Evolutionary conservation across 2,329 filamentous ascomycete genomes (phyloP).

Genomic region (Aspergillus pseudoterreus): DNA sequence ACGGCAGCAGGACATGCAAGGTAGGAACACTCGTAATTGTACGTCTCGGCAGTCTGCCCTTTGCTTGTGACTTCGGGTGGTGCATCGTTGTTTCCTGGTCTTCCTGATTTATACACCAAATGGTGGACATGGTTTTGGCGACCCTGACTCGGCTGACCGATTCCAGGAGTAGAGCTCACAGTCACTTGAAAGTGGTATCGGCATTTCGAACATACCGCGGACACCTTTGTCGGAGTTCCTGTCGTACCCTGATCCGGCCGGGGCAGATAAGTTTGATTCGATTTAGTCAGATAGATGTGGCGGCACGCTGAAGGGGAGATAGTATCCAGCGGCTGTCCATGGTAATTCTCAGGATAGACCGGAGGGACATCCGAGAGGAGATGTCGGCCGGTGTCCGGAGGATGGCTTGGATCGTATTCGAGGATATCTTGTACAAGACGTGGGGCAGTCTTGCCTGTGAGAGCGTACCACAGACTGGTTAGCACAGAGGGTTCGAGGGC

Average conservation of each 20-base stretch:
- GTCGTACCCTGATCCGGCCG: constrained; percentile 35
- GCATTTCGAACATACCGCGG: constrained; percentile 60
- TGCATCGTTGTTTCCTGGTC: constrained; percentile 23
- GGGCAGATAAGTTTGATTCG: constrained; percentile 51
- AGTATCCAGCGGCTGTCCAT: constrained; percentile 28
- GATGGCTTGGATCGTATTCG: constrained; percentile 44
- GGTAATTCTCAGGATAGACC: constrained; percentile 39
- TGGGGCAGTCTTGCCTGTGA: constrained; percentile 50
- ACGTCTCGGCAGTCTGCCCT: constrained; percentile 40
- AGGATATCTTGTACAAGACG: constrained; percentile 45
- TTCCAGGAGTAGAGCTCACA: constrained; percentile 49
- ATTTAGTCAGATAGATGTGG: constrained; percentile 58
- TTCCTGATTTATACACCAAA: constrained; percentile 45
- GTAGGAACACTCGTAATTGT: constrained; percentile 58
- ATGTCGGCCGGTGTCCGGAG: constrained; percentile 45
- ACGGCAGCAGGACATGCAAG: constrained; percentile 53
- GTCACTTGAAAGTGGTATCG: constrained; percentile 59
- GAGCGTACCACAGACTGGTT: not conserved
- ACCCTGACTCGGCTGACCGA: constrained; percentile 45
- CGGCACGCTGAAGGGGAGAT: constrained; percentile 49
- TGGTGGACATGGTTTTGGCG: constrained; percentile 59
- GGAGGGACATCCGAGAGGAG: constrained; percentile 58
- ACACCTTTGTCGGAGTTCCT: constrained; percentile 53
- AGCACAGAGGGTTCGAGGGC: not conserved
- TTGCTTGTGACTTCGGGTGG: constrained; percentile 23